Evolutionary conservation across 208 protist genomes (phyloP), one percentile per base, ranked within the genome.

Genomic region (Acanthamoeba castellanii): DNA sequence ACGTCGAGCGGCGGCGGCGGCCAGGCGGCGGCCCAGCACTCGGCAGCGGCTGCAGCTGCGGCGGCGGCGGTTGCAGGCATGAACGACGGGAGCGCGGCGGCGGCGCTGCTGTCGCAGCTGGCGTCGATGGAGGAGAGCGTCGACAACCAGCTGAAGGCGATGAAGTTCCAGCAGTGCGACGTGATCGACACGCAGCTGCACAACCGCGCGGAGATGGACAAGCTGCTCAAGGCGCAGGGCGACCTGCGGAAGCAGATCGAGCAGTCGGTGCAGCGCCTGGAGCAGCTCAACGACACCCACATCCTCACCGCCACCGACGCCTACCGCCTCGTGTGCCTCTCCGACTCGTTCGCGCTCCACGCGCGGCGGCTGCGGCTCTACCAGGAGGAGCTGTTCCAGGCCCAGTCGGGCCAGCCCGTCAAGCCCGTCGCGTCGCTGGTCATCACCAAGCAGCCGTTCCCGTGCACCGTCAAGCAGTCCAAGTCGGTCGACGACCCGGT

Each of bases 391-490:
- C 84, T 91, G 27, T 64, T 70, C 59, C 84, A 70, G 34, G 50
- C 59, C 8, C 84, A 91, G 59, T 27, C 22, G 14, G 84, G 59
- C 47, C 84, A 64, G 84, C 84, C 84, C 11, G 59, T 72, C 2
- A 91, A 91, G 84, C 84, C 84, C 7, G 55, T 70, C n/a, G 84
- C 84, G 11, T 32, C 84, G 16, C 55, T 91, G 27, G 84, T 91
- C 52, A 91, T 91, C 59, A 91, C 84, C 27, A 64, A 30, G 34
- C 84, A 91, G 37, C 84, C 84, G 6, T 91, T 91, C 84, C 84
- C 84, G 57, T 91, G 84, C 84, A 91, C 84, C 11, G 84, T 91
- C 20, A 91, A 91, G 59, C 84, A 91, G 42, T 91, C 84, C 47
- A 91, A 91, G 57, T 91, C 84, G 20, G 84, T 91, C 6, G 84